Evolutionary conservation across 805 yeast genomes (phyloP).

Genomic region (Schwanniomyces polymorphus): DNA sequence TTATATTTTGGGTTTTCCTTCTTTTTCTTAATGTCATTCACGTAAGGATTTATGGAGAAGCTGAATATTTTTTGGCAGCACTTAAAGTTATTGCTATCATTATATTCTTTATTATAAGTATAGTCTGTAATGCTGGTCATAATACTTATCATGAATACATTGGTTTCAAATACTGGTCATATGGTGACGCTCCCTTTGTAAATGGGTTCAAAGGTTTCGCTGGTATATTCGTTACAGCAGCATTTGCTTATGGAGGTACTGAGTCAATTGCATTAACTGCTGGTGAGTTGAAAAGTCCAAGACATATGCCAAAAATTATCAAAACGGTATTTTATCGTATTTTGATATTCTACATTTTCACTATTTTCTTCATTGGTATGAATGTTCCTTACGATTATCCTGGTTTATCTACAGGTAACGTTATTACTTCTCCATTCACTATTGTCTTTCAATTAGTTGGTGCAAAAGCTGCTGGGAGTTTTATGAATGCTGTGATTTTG

Average conservation of each 20-base stretch:
- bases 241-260: conserved; percentile 52
- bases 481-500: conserved; percentile 55
- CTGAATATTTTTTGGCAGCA: conserved; percentile 39
- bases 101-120: conserved; percentile 55
- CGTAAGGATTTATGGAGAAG: conserved; percentile 42
- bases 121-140: conserved; percentile 60
- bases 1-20: conserved; percentile 54
- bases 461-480: conserved; percentile 40
- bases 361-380: conserved; percentile 43
- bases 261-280: conserved; percentile 39
- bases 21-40: conserved; percentile 40
- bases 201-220: conserved; percentile 55
- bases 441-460: conserved; percentile 44
- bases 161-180: conserved; percentile 43
- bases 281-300: conserved; percentile 34
- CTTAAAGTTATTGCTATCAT: conserved; percentile 51
- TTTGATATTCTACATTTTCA: conserved; percentile 32
- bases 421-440: conserved; percentile 41
- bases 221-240: conserved; percentile 49
- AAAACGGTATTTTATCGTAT: conserved; percentile 33
- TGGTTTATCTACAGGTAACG: conserved; percentile 22
- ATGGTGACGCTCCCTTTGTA: conserved; percentile 55
- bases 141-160: conserved; percentile 43
- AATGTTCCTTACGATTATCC: conserved; percentile 42
- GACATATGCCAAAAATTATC: conserved; percentile 29